Conservation (phyloP, 257 asterid species). For the Solanum gandarillasii region DNA sequence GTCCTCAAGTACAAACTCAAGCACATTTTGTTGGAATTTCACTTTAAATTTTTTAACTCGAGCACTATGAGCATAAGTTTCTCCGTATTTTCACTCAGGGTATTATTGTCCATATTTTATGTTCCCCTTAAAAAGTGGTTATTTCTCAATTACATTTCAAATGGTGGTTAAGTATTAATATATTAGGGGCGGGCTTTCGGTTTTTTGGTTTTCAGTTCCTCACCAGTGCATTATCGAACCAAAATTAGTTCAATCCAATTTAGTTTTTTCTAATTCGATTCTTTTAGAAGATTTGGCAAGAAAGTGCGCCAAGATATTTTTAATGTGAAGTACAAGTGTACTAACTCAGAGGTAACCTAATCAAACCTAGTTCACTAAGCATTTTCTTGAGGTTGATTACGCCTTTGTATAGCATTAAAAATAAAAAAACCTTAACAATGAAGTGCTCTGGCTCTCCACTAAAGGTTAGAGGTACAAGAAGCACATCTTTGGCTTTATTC, state of each 20-base stretch:
- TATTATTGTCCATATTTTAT: neutral
- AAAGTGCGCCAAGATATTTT: conserved; percentile 45
- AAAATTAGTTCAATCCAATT: neutral
- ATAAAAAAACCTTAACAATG: neutral
- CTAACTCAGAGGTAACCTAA: conserved; percentile 30
- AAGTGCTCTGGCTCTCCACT: neutral
- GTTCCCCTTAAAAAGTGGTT: neutral
- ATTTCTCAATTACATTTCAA: neutral
- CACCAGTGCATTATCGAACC: neutral
- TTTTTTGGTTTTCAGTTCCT: neutral
- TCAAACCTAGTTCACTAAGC: neutral
- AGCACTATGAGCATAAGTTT: neutral
- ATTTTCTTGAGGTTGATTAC: neutral
- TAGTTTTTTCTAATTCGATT: neutral
- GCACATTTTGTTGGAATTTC: neutral
- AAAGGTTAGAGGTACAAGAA: neutral
- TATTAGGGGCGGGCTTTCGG: neutral
- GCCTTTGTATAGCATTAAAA: neutral
- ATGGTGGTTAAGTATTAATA: neutral
- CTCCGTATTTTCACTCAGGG: neutral
- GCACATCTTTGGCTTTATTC: neutral
- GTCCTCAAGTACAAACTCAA: neutral
- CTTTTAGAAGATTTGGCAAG: conserved; percentile 66
- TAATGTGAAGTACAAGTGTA: conserved; percentile 25
- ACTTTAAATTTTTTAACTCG: neutral